A percentile compares a stretch with the other conserved stretches of the same genome.
Conservation (phyloP, 257 asterid species). For the Anisodus acutangulus region DNA sequence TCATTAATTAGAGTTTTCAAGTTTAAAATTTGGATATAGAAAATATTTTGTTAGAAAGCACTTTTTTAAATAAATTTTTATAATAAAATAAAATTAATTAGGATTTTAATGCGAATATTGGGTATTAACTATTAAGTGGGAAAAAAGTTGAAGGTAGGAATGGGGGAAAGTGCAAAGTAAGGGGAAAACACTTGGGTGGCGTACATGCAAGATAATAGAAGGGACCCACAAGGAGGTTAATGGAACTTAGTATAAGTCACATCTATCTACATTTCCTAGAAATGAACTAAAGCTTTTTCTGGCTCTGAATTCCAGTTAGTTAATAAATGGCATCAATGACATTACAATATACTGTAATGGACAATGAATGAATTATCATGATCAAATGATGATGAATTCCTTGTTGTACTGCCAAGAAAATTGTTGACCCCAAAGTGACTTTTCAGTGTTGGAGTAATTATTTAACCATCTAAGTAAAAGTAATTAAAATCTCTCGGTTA, state of each 20-base stretch:
- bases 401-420: background rate
- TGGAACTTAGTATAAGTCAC: background rate
- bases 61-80: too few relatives aligned
- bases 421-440: background rate
- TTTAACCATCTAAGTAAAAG: background rate
- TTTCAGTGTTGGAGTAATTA: background rate
- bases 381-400: background rate
- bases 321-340: background rate
- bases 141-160: too few relatives aligned
- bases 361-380: background rate
- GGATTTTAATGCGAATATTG: too few relatives aligned
- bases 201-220: slow-evolving; percentile 1
- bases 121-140: too few relatives aligned
- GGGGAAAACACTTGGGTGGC: background rate
- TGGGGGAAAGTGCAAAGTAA: too few relatives aligned
- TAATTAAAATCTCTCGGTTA: too few relatives aligned
- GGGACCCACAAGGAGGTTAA: background rate
- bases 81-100: too few relatives aligned
- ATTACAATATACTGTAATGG: background rate
- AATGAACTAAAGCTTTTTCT: slow-evolving; percentile 4
- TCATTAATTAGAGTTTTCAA: too few relatives aligned
- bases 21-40: too few relatives aligned
- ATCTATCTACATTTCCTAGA: slow-evolving; percentile 12
- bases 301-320: slow-evolving; percentile 6
- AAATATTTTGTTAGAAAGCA: too few relatives aligned